Evolutionary conservation across 164 flowering plant species (phyloP), one percentile per base, ranked within the genome.

Genomic region (Houttuynia cordata): DNA sequence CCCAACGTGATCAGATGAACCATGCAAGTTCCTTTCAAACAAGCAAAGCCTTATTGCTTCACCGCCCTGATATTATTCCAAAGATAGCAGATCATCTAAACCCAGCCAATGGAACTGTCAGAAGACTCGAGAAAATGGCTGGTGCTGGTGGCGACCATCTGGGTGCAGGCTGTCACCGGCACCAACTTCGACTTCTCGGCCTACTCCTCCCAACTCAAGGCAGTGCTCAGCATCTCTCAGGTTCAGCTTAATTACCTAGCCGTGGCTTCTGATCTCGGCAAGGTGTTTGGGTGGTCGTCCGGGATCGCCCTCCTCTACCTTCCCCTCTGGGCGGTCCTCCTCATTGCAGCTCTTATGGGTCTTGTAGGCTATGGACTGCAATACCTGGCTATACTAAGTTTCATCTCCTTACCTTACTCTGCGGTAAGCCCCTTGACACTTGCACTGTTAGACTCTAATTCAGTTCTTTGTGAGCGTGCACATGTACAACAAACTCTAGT

Each of bases 161-260:
- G 99, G 97, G 73, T 93, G 60, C 99, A 93, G 68, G 96, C 99
- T 0, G 90, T 86, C 63, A 93, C 99, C 0, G 99, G 99, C 1
- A 93, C 99, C 0, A 93, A 93, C 54, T 93, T 90, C 68, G 97
- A 93, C 61, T 93, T 93, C 82, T 85, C 97, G 0, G 81, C 82
- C 0, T 93, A 93, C 67, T 93, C 99, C 1, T 82, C 99, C 55
- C 70, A 65, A 24, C 25, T 83, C 71, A 90, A 93, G 70, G 73
- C 88, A 39, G 87, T 83, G 7, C 54, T 93, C 3, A 88, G 86
- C 19, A 66, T 93, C 1, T 82, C 97, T 0, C 98, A 93, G 76
- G 86, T 87, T 3, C 87, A 86, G 73, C 68, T 93, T 10, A 93
- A 87, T 64, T 93, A 93, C 62, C 68, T 93, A 10, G 96, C 99